Evolutionary conservation across 805 yeast genomes (phyloP), one percentile per base, ranked within the genome.

Genomic region (Candida sanyiensis): DNA sequence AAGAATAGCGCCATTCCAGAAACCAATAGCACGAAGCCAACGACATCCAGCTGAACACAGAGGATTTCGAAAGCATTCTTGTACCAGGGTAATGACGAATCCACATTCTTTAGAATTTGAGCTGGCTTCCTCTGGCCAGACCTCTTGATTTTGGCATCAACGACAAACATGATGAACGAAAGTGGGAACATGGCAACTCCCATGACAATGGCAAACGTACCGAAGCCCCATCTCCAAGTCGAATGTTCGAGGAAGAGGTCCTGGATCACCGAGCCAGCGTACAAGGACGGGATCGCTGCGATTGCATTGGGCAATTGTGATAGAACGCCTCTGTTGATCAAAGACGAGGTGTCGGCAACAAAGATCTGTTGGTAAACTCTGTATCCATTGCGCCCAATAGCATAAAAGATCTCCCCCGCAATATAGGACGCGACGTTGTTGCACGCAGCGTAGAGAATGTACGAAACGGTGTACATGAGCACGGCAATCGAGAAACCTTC

Each of bases 211-310:
- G 69, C 64, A 56, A 68, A 71, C 24, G 69, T 51, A 30, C 73
- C 73, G 48, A 62, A 69, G 9, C 71, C 77, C 70, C 72, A 65
- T 53, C 73, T 62, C 77, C 77, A 73, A 10, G 64, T 59, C 12
- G 55, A 46, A 28, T 52, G 51, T 3, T 56, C 53, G 19, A 69
- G 47, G 40, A 58, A 47, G 19, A 51, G 56, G 33, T 58, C 60
- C 41, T 49, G 52, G 26, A 58, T 46, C 25, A 48, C 44, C 10
- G 56, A 47, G 37, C 62, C 61, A 19, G 56, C 53, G 23, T 55
- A 56, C 10, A 48, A 29, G 6, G 60, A 40, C 22, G 61, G 59
- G 33, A 56, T 44, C n/a, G 55, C 52, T n/a, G 57, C 48, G 12
- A 55, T 24, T 21, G 60, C 55, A 37, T 57, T 61, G 10, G 69